Percentiles rank a stretch among this genome's conserved stretches.
These are phyloP conservation scores for Saururus chinensis DNA, from an alignment of 164 flowering plant species.

Conservation along the genomic window DNA sequence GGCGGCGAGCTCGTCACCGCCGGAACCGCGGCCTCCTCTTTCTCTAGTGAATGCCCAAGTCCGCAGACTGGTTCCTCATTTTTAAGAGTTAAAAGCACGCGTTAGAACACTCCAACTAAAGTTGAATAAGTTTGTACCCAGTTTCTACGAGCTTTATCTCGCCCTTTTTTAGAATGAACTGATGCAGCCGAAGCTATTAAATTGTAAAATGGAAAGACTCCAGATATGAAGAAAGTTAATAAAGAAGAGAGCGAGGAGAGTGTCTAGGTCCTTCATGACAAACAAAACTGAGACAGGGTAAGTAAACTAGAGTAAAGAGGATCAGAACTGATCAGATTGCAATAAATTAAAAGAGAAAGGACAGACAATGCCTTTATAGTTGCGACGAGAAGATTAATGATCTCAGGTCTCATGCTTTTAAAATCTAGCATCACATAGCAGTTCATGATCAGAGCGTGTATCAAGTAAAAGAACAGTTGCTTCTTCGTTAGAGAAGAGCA, in stretches of 20 bases:
- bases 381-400: no score
- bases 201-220: background rate
- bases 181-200: background rate
- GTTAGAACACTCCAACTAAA: background rate
- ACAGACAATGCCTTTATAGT: no score
- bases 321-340: no score
- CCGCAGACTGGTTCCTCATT: slow-evolving; percentile 9
- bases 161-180: background rate
- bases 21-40: slow-evolving; percentile 42
- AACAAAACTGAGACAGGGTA: no score
- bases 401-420: no score
- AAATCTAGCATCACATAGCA: no score
- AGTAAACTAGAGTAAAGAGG: no score
- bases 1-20: slow-evolving; percentile 52
- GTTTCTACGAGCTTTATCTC: background rate
- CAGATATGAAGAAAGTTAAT: background rate
- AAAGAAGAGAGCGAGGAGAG: background rate
- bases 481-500: no score
- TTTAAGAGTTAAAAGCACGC: background rate
- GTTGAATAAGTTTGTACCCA: background rate
- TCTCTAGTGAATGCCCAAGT: slow-evolving; percentile 28
- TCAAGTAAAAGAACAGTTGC: no score
- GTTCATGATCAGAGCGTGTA: no score
- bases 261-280: no score
- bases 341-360: no score